Percentiles rank a stretch among this genome's conserved stretches.
phyloP scores from a whole-genome alignment of 148 eudicot genomes.

The Amaranthus cruentus region DNA sequence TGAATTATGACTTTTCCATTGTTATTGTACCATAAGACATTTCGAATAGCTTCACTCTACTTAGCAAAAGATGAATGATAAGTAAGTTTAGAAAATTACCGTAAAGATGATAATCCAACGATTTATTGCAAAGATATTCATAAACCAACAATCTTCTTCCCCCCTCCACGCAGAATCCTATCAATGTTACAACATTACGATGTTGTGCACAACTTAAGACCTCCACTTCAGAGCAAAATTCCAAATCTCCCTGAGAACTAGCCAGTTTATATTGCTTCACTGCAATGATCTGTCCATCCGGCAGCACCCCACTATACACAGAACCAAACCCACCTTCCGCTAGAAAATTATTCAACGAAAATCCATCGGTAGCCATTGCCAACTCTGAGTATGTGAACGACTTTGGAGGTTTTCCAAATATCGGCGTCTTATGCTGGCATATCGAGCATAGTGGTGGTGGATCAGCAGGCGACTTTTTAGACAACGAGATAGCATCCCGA shows the following conservation, averaged over 20 bases:
- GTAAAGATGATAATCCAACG: constrained; percentile 80
- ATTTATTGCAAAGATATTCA: constrained; percentile 79
- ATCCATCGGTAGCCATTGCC: constrained; percentile 62
- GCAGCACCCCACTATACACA: constrained; percentile 68
- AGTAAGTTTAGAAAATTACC: constrained; percentile 35
- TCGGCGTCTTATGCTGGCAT: constrained; percentile 70
- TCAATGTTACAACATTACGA: constrained; percentile 82
- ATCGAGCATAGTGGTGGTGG: constrained; percentile 76
- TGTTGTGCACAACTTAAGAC: constrained; percentile 93
- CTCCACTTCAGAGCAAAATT: constrained; percentile 87
- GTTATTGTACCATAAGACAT: no score
- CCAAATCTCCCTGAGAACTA: constrained; percentile 80
- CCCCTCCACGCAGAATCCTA: constrained; percentile 77
- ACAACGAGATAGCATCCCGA: constrained; percentile 46
- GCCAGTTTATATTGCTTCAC: constrained; percentile 80
- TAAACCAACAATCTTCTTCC: constrained; percentile 69
- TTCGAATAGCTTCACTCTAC: no score
- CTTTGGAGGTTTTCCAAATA: constrained; percentile 67
- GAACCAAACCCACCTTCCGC: constrained; percentile 94
- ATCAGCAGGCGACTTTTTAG: constrained; percentile 44
- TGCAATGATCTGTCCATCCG: constrained; percentile 69
- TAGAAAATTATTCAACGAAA: constrained; percentile 57
- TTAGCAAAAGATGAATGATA: neutral
- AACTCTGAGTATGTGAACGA: constrained; percentile 66
- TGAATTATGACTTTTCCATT: no score